phyloP scores from a whole-genome alignment of 73 alveolate species.

The Halteria grandinella region DNA sequence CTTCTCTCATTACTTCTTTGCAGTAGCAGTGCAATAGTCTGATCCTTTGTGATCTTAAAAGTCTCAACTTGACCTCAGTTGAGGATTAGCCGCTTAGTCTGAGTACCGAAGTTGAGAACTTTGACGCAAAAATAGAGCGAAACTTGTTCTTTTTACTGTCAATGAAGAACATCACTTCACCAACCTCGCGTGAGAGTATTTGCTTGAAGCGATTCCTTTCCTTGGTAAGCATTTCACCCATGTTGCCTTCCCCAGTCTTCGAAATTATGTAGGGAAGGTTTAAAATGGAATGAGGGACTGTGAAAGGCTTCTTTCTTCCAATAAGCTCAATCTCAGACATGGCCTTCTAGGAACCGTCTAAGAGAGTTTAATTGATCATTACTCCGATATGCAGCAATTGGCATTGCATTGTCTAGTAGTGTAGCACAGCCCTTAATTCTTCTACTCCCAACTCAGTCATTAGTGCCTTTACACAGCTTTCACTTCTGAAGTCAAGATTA shows the following conservation, averaged over 20 bases:
- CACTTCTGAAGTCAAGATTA: constrained; percentile 47
- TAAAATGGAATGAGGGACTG: constrained; percentile 58
- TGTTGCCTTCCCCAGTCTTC: constrained; percentile 68
- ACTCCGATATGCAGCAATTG: constrained; percentile 57
- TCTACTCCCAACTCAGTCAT: constrained; percentile 65
- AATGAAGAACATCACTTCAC: constrained; percentile 48
- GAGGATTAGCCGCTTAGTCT: not conserved
- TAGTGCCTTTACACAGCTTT: constrained; percentile 31
- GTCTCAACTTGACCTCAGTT: constrained; percentile 37
- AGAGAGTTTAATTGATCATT: constrained; percentile 27
- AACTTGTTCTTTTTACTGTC: constrained; percentile 30
- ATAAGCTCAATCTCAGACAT: constrained; percentile 57
- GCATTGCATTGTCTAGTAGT: constrained; percentile 60
- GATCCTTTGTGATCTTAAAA: constrained; percentile 53
- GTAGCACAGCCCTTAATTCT: constrained; percentile 66
- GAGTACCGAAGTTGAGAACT: constrained; percentile 1
- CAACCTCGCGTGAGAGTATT: constrained; percentile 40
- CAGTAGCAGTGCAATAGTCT: constrained; percentile 70
- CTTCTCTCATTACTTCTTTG: constrained; percentile 72
- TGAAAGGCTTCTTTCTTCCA: constrained; percentile 38
- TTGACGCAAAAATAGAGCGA: constrained; percentile 13
- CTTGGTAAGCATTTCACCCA: constrained; percentile 52
- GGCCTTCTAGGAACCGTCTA: constrained; percentile 59
- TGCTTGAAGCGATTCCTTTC: constrained; percentile 50
- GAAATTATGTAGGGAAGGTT: constrained; percentile 55